These are phyloP conservation scores for Acaromyces ingoldii DNA, from an alignment of 1,284 basidiomycete genomes.

Conservation along the genomic window DNA sequence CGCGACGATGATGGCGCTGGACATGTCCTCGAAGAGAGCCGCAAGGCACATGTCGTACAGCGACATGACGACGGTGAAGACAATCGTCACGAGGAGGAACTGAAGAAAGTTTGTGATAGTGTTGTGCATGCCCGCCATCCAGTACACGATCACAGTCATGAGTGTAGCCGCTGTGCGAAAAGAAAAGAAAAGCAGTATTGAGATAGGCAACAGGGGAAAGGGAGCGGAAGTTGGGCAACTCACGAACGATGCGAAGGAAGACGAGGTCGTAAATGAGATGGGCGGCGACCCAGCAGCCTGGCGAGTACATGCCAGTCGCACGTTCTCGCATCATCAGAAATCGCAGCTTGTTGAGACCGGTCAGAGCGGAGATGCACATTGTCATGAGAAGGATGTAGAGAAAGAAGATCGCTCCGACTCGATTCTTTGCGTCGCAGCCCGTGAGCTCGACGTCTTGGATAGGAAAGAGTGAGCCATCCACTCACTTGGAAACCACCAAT, in stretches of 20 bases:
- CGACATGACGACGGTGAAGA: constrained; percentile 27
- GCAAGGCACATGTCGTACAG: constrained; percentile 34
- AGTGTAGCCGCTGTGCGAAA: constrained; percentile 8
- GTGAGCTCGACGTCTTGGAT: not conserved
- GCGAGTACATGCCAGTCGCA: constrained; percentile 28
- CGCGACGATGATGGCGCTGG: constrained; percentile 25
- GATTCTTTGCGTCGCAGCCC: constrained; percentile 15
- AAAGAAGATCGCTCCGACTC: constrained; percentile 41
- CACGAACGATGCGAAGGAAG: constrained; percentile 24
- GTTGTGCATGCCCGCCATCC: constrained; percentile 28
- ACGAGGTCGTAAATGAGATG: constrained; percentile 29
- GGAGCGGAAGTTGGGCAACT: too few species aligned
- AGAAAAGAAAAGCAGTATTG: too few species aligned
- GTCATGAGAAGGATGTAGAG: constrained; percentile 32
- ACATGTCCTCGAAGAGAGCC: constrained; percentile 25
- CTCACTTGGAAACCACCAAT: constrained; percentile 24
- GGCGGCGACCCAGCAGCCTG: constrained; percentile 29
- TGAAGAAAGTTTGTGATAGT: constrained; percentile 31
- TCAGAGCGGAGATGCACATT: constrained; percentile 23
- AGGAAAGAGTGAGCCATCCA: not conserved
- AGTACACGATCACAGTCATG: constrained; percentile 10
- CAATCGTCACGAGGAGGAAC: constrained; percentile 29
- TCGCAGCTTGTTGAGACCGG: constrained; percentile 16
- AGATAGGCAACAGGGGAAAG: too few species aligned
- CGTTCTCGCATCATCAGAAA: constrained; percentile 41